phyloP scores from a whole-genome alignment of 2,329 filamentous ascomycete genomes.

The Aspergillaceae sp. region DNA sequence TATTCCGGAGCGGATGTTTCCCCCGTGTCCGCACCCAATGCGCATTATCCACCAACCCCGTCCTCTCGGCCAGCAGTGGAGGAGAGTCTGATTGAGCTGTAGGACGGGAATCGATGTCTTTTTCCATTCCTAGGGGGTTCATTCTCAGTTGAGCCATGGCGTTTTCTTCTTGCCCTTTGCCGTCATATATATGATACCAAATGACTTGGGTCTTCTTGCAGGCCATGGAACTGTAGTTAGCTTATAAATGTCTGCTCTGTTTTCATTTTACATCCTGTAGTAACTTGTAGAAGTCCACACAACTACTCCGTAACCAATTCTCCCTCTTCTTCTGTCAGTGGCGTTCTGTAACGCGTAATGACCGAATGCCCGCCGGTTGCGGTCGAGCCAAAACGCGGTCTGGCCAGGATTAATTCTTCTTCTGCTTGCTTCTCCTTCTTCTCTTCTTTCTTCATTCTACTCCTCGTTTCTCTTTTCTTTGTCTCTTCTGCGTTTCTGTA shows the following conservation, averaged over 20 bases:
- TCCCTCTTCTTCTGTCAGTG: background rate
- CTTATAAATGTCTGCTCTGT: too few relatives aligned
- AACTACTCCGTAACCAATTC: too few relatives aligned
- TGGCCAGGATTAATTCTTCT: background rate
- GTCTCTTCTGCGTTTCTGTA: conserved; percentile 1
- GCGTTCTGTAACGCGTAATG: background rate
- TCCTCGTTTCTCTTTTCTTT: background rate
- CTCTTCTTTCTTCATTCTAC: conserved; percentile 3
- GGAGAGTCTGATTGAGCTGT: conserved; percentile 26
- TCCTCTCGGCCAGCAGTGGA: conserved; percentile 18
- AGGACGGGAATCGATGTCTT: conserved; percentile 2
- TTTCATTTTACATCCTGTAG: background rate
- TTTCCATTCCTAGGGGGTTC: background rate
- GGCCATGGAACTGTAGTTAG: conserved; percentile 9
- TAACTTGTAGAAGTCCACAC: background rate
- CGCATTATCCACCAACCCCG: conserved; percentile 13
- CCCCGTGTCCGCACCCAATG: conserved; percentile 8
- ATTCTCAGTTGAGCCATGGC: background rate
- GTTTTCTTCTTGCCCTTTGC: conserved; percentile 5
- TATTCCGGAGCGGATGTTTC: conserved; percentile 13
- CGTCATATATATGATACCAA: conserved; percentile 17
- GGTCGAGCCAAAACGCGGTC: background rate
- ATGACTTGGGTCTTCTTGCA: conserved; percentile 13
- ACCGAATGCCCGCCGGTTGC: background rate
- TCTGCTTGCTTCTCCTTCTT: conserved; percentile 1